phyloP scores from a whole-genome alignment of 2,329 filamentous ascomycete species.

The Fusarium sp. region DNA sequence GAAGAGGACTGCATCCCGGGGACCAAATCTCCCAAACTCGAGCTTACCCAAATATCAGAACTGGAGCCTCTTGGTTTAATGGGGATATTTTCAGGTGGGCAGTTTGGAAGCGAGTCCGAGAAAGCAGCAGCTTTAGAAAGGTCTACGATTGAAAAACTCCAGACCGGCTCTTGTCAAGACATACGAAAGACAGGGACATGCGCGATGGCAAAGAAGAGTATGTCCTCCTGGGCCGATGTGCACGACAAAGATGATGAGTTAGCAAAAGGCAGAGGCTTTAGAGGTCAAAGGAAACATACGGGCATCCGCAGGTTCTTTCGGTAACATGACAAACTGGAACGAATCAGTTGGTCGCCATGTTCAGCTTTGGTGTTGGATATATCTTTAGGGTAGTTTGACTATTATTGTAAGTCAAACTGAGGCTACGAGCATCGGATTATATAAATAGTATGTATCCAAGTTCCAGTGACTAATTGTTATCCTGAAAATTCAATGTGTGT shows the following conservation, averaged over 20 bases:
- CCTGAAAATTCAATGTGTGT: background rate
- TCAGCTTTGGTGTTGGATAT: conserved; percentile 6
- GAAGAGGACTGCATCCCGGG: conserved; percentile 3
- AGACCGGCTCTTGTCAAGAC: conserved; percentile 9
- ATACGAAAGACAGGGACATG: conserved; percentile 11
- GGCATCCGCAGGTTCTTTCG: conserved; percentile 61
- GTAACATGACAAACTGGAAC: conserved; percentile 47
- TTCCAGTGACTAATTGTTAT: background rate
- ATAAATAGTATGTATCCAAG: background rate
- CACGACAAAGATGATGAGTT: conserved; percentile 53
- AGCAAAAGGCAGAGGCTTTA: conserved; percentile 48
- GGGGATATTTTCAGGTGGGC: conserved; percentile 3
- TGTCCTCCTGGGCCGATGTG: background rate
- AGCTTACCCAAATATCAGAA: conserved; percentile 14
- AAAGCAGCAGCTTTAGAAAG: conserved; percentile 1
- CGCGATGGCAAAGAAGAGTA: conserved; percentile 28
- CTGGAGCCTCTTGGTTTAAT: conserved; percentile 21
- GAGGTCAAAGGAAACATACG: conserved; percentile 46
- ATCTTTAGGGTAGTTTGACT: conserved; percentile 4
- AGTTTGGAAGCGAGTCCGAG: background rate
- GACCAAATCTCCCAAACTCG: conserved; percentile 10
- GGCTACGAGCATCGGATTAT: background rate
- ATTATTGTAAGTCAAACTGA: background rate
- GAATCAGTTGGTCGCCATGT: background rate
- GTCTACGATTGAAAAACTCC: conserved; percentile 24